A percentile compares a stretch with the other conserved stretches of the same genome.
These are phyloP conservation scores for Cyberlindnera xishuangbannaensis DNA, from an alignment of 805 yeast genomes.

Conservation along the genomic window DNA sequence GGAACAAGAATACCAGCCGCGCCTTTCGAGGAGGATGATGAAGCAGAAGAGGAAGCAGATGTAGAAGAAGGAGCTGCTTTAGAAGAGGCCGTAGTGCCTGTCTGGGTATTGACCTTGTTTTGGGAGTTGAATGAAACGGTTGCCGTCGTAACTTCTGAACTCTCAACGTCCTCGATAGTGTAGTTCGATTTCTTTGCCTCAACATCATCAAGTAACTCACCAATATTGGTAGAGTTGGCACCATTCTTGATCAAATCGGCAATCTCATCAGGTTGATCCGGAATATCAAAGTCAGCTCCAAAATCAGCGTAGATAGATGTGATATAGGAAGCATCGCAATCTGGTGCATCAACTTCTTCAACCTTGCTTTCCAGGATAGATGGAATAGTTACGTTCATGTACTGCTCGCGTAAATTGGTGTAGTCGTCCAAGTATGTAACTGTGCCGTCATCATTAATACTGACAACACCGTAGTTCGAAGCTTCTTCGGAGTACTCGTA, in stretches of 20 bases:
- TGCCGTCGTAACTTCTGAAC: conserved; percentile 29
- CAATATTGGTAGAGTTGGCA: conserved; percentile 38
- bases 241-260: conserved; percentile 41
- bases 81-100: conserved; percentile 18
- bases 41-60: conserved; percentile 13
- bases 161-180: conserved; percentile 33
- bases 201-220: conserved; percentile 36
- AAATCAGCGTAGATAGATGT: conserved; percentile 33
- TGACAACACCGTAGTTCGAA: conserved; percentile 72
- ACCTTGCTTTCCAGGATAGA: conserved; percentile 33
- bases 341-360: conserved; percentile 24
- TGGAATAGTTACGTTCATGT: conserved; percentile 32
- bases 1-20: conserved; percentile 5
- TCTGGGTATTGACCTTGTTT: conserved; percentile 32
- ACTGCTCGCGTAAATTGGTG: conserved; percentile 40
- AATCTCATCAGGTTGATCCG: conserved; percentile 40
- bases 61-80: conserved; percentile 17
- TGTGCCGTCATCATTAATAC: conserved; percentile 39
- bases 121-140: conserved; percentile 32
- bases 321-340: conserved; percentile 37
- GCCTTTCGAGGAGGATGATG: conserved; percentile 6
- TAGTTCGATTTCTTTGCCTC: conserved; percentile 33
- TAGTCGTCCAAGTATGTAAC: conserved; percentile 43
- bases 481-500: conserved; percentile 82
- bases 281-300: conserved; percentile 43